Evolutionary conservation across 768 basidiomycete genomes (phyloP), one percentile per base, ranked within the genome.

Genomic region (Sarcodon aspratus): DNA sequence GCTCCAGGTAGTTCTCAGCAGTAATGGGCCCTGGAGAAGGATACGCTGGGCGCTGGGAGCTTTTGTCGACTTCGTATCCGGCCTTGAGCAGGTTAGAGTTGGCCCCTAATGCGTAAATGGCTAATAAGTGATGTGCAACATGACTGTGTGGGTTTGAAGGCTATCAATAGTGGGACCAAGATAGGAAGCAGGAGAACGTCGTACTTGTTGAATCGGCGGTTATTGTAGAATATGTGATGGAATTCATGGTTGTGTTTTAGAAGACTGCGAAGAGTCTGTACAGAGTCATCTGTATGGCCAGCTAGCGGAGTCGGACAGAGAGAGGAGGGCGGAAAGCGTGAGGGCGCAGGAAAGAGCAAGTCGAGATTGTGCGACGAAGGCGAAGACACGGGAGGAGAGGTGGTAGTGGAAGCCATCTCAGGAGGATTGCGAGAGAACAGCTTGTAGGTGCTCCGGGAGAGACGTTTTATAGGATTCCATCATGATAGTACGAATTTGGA

Each of bases 21-120:
- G 66, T 72, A 45, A 84, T 73, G 5, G 54, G 43, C 9, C 58
- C 62, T 0, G 79, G 78, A 6, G 80, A 73, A 8, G 57, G 51
- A 47, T 69, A 66, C 3, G 67, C 65, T 8, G 66, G 65, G 1
- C 59, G 59, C 55, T 67, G 66, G 47, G 67, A 69, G 11, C 55
- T 56, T 36, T 65, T 67, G 47, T 76, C 69, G 0, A 55, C 63
- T 6, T 61, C 53, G 54, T 73, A 76, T 3, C 70, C 74, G 4
- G 66, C 70, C 37, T 67, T 59, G 2, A 77, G 60, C 36, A 75
- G 56, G 9, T 59, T 52, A 1, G 60, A 61, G 11, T 69, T 63
- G 0, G 74, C 82, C 1, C 84, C 85, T 10, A 87, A 60, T 0
- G 70, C 68, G 67, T 78, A 86, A 2, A 79, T 69, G 6, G 80